A percentile compares a stretch with the other conserved stretches of the same genome.
phyloP scores from a whole-genome alignment of 2,329 filamentous ascomycete genomes.

The Colletotrichum sp. region DNA sequence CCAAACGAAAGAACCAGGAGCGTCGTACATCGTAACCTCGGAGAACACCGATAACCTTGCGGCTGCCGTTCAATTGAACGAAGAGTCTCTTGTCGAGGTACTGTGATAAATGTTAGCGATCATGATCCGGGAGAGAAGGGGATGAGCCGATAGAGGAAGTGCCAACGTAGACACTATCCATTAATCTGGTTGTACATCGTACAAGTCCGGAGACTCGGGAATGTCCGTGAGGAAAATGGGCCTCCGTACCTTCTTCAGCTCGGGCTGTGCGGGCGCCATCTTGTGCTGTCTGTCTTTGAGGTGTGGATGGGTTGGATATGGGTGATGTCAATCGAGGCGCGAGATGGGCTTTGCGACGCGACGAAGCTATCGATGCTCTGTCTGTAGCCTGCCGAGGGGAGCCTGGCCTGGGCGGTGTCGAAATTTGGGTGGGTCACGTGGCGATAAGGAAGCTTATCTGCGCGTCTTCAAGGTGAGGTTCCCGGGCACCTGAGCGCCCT shows the following conservation, averaged over 20 bases:
- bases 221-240: conserved; percentile 25
- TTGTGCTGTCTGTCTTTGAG: conserved; percentile 60
- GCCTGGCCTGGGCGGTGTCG: conserved; percentile 5
- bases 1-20: not conserved
- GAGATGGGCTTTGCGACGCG: conserved; percentile 18
- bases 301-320: not conserved
- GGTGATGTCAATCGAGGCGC: not conserved
- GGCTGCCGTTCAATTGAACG: conserved; percentile 95
- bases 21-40: conserved; percentile 90
- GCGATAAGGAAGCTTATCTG: conserved; percentile 44
- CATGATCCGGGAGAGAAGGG: not conserved
- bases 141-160: not conserved
- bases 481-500: not conserved
- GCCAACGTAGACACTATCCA: not conserved
- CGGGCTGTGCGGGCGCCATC: conserved; percentile 98
- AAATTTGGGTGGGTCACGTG: conserved; percentile 47
- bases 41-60: conserved; percentile 93
- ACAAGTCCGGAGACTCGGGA: conserved; percentile 14
- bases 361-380: conserved; percentile 1
- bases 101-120: conserved; percentile 49
- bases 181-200: not conserved
- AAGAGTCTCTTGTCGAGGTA: conserved; percentile 99
- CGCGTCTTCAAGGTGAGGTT: not conserved
- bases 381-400: conserved; percentile 1
- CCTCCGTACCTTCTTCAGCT: conserved; percentile 87